Percentiles rank a stretch among this genome's conserved stretches.
These are phyloP conservation scores for Plasmodium fragile DNA, from an alignment of 169 alveolate genomes.

Conservation along the genomic window DNA sequence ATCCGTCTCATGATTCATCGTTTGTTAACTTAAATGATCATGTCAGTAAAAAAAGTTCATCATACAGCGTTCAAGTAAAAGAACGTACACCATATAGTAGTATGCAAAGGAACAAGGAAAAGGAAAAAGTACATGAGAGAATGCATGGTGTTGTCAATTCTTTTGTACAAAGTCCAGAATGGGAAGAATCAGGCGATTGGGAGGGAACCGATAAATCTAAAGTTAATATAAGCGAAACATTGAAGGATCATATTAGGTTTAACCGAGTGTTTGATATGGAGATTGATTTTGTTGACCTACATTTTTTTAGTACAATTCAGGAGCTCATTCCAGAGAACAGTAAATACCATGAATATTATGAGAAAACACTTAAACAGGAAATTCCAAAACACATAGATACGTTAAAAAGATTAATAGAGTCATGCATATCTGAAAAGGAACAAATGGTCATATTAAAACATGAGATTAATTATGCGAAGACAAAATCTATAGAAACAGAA, in stretches of 20 bases:
- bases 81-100: not conserved
- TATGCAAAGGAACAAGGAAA: not conserved
- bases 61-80: slow-evolving; percentile 7
- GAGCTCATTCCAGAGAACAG: not conserved
- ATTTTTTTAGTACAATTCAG: not conserved
- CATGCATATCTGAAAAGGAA: slow-evolving; percentile 1
- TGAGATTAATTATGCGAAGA: slow-evolving; percentile 3
- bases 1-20: slow-evolving; percentile 8
- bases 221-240: not conserved
- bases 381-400: not conserved
- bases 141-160: not conserved
- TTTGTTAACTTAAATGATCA: not conserved
- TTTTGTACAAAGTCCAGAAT: not conserved
- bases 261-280: slow-evolving; percentile 9
- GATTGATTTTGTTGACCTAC: slow-evolving; percentile 1
- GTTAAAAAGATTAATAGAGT: not conserved
- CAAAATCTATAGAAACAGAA: not conserved
- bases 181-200: not conserved
- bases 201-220: not conserved
- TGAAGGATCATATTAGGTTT: not conserved
- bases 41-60: not conserved
- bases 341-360: not conserved
- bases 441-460: not conserved
- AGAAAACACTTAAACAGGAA: not conserved
- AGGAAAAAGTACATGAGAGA: not conserved